A percentile compares a stretch with the other conserved stretches of the same genome.
phyloP scores from a whole-genome alignment of 176 grass and related monocot genomes.

The Aegilops sharonensis region DNA sequence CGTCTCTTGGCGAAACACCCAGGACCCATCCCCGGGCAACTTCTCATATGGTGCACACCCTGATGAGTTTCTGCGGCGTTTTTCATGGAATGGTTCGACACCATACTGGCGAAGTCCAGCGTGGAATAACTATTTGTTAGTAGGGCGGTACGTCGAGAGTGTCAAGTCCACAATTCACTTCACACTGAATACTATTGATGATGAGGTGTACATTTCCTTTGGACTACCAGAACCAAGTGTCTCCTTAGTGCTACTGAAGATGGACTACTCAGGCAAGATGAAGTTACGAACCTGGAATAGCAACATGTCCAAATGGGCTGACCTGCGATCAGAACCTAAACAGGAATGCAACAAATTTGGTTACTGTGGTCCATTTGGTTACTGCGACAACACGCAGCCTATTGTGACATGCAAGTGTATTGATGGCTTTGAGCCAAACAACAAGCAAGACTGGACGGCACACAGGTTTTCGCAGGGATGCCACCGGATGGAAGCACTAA shows the following conservation, averaged over 20 bases:
- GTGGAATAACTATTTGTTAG: constrained; percentile 4
- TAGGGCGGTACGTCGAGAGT: not conserved
- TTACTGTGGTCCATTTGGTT: constrained; percentile 43
- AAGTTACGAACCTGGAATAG: not conserved
- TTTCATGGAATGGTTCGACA: constrained; percentile 8
- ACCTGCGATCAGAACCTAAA: not conserved
- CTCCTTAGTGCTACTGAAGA: not conserved
- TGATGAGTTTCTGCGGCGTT: not conserved
- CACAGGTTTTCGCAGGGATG: constrained; percentile 30
- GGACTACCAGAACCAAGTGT: not conserved
- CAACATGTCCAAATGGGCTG: constrained; percentile 5
- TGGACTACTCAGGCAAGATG: constrained; percentile 20
- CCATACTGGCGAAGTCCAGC: constrained; percentile 15
- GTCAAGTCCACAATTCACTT: not conserved
- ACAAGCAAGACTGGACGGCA: not conserved
- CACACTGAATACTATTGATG: not conserved
- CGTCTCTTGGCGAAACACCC: constrained; percentile 20
- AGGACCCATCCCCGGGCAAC: constrained; percentile 26
- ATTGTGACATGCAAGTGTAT: constrained; percentile 34
- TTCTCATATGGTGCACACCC: constrained; percentile 32
- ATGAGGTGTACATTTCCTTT: not conserved
- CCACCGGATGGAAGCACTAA: constrained; percentile 15
- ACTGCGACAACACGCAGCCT: constrained; percentile 34
- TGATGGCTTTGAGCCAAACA: constrained; percentile 38
- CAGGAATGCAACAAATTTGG: constrained; percentile 31